A percentile compares a stretch with the other conserved stretches of the same genome.
Evolutionary conservation across 306 rosid genomes (phyloP).

Genomic region (Glycyrrhiza uralensis): DNA sequence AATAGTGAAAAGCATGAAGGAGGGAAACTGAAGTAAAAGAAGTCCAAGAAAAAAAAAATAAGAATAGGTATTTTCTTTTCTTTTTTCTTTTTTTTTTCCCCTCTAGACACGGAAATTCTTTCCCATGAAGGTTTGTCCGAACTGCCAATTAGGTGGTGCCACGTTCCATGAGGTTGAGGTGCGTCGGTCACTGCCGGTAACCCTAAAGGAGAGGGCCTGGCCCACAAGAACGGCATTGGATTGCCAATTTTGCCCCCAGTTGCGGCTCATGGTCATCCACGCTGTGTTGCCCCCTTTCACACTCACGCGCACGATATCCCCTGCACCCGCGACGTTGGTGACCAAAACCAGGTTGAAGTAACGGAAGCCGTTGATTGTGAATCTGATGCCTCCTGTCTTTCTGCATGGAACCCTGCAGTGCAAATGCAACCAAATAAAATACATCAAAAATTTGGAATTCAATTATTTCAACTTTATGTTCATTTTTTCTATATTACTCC

Average conservation of each 20-base stretch:
- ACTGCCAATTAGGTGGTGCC: constrained; percentile 88
- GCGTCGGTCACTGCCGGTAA: constrained; percentile 87
- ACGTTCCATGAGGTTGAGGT: constrained; percentile 80
- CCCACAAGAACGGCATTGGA: constrained; percentile 80
- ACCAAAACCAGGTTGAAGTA: constrained; percentile 88
- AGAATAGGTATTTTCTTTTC: constrained; percentile 34
- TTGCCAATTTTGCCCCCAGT: constrained; percentile 99
- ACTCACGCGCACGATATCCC: constrained; percentile 78
- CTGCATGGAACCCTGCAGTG: constrained; percentile 67
- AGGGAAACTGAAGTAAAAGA: constrained; percentile 26
- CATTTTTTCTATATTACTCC: too few species aligned
- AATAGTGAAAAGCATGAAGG: constrained; percentile 52
- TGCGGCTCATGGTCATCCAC: constrained; percentile 86
- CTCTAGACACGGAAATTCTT: constrained; percentile 79
- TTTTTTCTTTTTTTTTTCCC: neutral
- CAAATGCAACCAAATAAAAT: neutral
- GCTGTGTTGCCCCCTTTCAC: constrained; percentile 67
- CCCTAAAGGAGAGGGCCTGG: constrained; percentile 74
- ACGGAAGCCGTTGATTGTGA: constrained; percentile 84
- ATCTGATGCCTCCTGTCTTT: constrained; percentile 81
- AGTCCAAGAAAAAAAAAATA: constrained; percentile 45
- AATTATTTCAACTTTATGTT: neutral
- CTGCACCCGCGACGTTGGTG: constrained; percentile 98
- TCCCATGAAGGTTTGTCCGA: constrained; percentile 84
- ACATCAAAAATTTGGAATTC: neutral